A percentile compares a stretch with the other conserved stretches of the same genome.
These are phyloP conservation scores for Nothophaeocryptopus gaeumannii DNA, from an alignment of 2,329 filamentous ascomycete species.

Conservation along the genomic window DNA sequence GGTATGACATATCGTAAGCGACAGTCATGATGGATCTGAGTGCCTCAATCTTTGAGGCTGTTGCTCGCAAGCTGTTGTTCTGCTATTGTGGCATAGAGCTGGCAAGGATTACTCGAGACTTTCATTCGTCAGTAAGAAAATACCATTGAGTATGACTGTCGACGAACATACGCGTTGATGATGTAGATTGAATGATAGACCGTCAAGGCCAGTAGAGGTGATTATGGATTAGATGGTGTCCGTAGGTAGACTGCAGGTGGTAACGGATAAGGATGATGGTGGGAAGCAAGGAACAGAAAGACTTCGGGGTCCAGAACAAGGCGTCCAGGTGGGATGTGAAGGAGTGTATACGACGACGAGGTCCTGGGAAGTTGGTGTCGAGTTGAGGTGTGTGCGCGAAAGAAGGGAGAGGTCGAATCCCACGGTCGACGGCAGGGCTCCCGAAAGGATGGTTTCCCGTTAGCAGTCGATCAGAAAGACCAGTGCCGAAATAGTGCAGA, in stretches of 20 bases:
- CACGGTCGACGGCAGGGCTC: slow-evolving; percentile 31
- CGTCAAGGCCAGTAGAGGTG: slow-evolving; percentile 17
- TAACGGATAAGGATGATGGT: slow-evolving; percentile 23
- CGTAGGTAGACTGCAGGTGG: slow-evolving; percentile 22
- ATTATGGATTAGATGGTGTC: slow-evolving; percentile 29
- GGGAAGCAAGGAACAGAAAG: slow-evolving; percentile 18
- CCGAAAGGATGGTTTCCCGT: slow-evolving; percentile 31
- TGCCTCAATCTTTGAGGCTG: slow-evolving; percentile 24
- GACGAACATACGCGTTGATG: slow-evolving; percentile 9
- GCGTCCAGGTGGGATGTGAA: slow-evolving; percentile 36
- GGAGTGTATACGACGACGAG: slow-evolving; percentile 31
- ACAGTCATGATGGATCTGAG: slow-evolving; percentile 64
- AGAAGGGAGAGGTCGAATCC: slow-evolving; percentile 28
- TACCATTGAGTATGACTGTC: not conserved
- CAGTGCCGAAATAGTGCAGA: slow-evolving; percentile 34
- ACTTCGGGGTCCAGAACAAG: slow-evolving; percentile 31
- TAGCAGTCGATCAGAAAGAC: slow-evolving; percentile 33
- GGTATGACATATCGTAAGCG: slow-evolving; percentile 63
- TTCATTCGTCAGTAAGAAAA: not conserved
- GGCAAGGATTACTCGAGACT: slow-evolving; percentile 1
- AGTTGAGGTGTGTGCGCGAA: slow-evolving; percentile 24
- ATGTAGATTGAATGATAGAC: slow-evolving; percentile 8
- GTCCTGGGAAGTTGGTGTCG: slow-evolving; percentile 26
- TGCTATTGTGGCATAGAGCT: slow-evolving; percentile 30
- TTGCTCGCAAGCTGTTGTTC: slow-evolving; percentile 16